Conservation (phyloP, 2,329 filamentous ascomycete genomes). For the Cercospora sp. region DNA sequence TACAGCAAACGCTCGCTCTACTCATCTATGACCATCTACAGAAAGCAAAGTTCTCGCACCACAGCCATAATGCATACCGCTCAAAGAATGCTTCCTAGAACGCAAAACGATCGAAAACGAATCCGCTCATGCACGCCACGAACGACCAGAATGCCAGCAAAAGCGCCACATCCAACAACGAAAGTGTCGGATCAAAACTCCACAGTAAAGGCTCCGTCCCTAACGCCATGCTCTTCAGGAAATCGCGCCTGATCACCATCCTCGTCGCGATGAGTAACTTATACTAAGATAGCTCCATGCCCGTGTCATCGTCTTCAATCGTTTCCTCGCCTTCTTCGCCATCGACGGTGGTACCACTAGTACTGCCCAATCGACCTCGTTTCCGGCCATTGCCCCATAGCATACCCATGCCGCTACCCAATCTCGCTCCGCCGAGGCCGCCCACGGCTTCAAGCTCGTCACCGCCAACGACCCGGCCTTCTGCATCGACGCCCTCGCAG, state of each 20-base stretch:
- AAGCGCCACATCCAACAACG: background rate
- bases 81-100: background rate
- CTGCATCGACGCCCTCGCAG: slow-evolving; percentile 88
- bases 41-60: background rate
- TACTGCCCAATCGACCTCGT: slow-evolving; percentile 45
- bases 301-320: slow-evolving; percentile 35
- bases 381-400: slow-evolving; percentile 44
- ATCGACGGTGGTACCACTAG: slow-evolving; percentile 46
- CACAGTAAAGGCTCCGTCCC: background rate
- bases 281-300: slow-evolving; percentile 36
- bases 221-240: background rate
- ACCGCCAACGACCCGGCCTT: slow-evolving; percentile 85
- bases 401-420: slow-evolving; percentile 42
- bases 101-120: background rate
- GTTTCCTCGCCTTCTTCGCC: slow-evolving; percentile 39
- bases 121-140: background rate
- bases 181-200: background rate
- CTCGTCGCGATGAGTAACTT: slow-evolving; percentile 4
- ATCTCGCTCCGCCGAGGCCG: slow-evolving; percentile 52
- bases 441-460: slow-evolving; percentile 72
- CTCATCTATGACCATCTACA: background rate
- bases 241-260: background rate
- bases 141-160: background rate
- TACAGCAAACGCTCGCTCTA: background rate
- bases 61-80: background rate